phyloP scores from a whole-genome alignment of 139 green algal genomes.

The Pycnococcus provasolii region DNA sequence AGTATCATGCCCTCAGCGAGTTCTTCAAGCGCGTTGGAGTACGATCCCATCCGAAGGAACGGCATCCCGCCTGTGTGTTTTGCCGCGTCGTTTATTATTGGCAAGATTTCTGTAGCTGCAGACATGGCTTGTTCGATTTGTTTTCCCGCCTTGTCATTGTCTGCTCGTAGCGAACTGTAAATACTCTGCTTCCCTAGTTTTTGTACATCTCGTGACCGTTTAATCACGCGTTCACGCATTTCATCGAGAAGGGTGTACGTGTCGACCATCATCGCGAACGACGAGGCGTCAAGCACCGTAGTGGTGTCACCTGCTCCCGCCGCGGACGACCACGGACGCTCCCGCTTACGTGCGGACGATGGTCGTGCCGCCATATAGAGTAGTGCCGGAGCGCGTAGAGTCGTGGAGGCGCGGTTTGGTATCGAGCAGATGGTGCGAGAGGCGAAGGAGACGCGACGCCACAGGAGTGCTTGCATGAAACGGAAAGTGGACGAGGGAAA shows the following conservation, averaged over 20 bases:
- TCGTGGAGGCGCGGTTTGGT: too few species aligned
- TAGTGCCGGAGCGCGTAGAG: too few species aligned
- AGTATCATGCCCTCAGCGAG: conserved; percentile 44
- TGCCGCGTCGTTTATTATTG: conserved; percentile 32
- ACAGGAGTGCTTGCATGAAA: too few species aligned
- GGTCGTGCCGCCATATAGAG: too few species aligned
- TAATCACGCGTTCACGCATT: conserved; percentile 57
- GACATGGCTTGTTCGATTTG: conserved; percentile 38
- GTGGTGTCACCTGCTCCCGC: too few species aligned
- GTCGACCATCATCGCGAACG: too few species aligned
- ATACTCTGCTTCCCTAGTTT: conserved; percentile 68
- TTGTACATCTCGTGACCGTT: conserved; percentile 55
- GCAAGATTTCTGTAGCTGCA: conserved; percentile 44
- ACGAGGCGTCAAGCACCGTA: too few species aligned
- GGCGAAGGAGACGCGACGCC: too few species aligned
- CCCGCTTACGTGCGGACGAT: too few species aligned
- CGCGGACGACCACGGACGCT: too few species aligned
- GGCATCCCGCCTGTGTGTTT: conserved; percentile 23
- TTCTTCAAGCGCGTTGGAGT: conserved; percentile 51
- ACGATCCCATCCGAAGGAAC: conserved; percentile 48
- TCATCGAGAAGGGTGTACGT: conserved; percentile 27
- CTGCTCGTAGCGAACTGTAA: conserved; percentile 54
- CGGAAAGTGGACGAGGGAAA: too few species aligned
- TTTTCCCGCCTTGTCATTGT: conserved; percentile 31
- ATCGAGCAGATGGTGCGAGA: too few species aligned